These are phyloP conservation scores for Penicillium ochrochloron DNA, from an alignment of 495 filamentous ascomycete genomes.

Conservation along the genomic window DNA sequence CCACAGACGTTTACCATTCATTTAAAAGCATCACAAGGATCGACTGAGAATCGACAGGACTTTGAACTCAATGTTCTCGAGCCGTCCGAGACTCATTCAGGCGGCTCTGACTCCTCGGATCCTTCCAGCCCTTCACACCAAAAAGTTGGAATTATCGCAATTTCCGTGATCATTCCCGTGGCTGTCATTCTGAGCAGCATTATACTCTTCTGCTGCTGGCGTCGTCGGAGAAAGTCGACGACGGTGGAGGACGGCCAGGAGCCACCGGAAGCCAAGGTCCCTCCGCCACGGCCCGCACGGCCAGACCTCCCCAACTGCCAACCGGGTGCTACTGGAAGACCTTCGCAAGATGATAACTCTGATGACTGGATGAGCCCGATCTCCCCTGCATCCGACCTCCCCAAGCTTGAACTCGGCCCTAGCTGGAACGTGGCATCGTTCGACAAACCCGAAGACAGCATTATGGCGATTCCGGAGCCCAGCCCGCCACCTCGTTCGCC, in stretches of 20 bases:
- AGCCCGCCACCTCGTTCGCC: constrained; percentile 38
- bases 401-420: constrained; percentile 43
- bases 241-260: constrained; percentile 32
- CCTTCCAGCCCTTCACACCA: constrained; percentile 28
- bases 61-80: constrained; percentile 56
- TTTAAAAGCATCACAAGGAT: constrained; percentile 55
- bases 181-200: constrained; percentile 38
- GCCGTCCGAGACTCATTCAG: constrained; percentile 22
- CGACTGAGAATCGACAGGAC: constrained; percentile 47
- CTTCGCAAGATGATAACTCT: constrained; percentile 29
- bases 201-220: constrained; percentile 49
- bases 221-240: constrained; percentile 40
- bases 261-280: constrained; percentile 27
- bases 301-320: constrained; percentile 39
- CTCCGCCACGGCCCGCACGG: constrained; percentile 28
- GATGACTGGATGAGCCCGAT: constrained; percentile 34
- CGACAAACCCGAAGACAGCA: constrained; percentile 27
- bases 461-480: constrained; percentile 26
- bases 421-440: constrained; percentile 42
- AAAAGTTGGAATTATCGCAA: constrained; percentile 51
- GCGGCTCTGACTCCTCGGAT: constrained; percentile 20
- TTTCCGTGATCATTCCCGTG: constrained; percentile 49
- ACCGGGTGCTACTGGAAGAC: constrained; percentile 31
- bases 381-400: constrained; percentile 36
- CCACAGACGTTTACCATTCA: constrained; percentile 50